phyloP scores from a whole-genome alignment of 331 rosid genomes.

The Rosa hybrid region DNA sequence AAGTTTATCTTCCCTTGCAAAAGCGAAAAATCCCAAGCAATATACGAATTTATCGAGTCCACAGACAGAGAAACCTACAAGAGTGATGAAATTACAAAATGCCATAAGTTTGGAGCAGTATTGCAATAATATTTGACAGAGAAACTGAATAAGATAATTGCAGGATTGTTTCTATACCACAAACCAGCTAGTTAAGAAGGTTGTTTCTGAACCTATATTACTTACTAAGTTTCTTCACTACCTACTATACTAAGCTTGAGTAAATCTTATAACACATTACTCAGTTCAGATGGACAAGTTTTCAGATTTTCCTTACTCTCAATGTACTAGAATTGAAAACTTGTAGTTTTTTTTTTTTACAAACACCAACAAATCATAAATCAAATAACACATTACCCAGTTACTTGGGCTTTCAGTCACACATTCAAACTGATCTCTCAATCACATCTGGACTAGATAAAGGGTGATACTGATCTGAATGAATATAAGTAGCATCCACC shows the following conservation, averaged over 20 bases:
- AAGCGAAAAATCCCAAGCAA: constrained; percentile 95
- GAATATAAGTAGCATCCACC: background rate
- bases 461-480: background rate
- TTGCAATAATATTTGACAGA: background rate
- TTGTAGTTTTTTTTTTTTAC: background rate
- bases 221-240: background rate
- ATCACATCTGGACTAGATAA: background rate
- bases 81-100: constrained; percentile 17
- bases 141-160: background rate
- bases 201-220: background rate
- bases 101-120: constrained; percentile 13
- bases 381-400: background rate
- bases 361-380: background rate
- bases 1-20: constrained; percentile 82
- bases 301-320: background rate
- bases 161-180: background rate
- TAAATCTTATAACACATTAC: background rate
- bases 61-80: constrained; percentile 72
- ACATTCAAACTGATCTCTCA: background rate
- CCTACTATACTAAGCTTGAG: background rate
- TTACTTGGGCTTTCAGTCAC: background rate
- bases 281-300: background rate
- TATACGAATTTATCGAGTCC: constrained; percentile 78
- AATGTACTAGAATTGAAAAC: background rate
- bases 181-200: background rate